Base-by-base conservation (phyloP, 495 filamentous ascomycete species). In the Penicillium macrosclerotiorum region DNA sequence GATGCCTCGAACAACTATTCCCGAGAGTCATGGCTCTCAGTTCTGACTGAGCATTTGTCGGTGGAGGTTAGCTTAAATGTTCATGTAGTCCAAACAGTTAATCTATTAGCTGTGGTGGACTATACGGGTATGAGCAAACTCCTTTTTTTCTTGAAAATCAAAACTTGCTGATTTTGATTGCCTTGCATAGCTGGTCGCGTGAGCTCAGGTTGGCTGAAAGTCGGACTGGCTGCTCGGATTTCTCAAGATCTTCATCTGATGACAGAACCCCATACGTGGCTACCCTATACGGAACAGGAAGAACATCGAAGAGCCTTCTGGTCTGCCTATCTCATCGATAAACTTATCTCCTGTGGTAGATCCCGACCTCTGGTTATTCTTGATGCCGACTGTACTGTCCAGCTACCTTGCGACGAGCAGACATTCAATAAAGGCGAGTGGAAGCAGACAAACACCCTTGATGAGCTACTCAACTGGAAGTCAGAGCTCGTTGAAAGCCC, bases 281-380 rank as follows among this genome's bases (percentile, higher is more conserved):
- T 68, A 1, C 24, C 56, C 3, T 44, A 40, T 22, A 2, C 36
- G 1, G 60, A 68, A n/a, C 64, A 65, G 32, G 64, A 68, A 42
- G 60, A 64, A 30, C 51, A 49, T 14, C 53, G 63, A 7, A 50
- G 61, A 17, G 48, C 52, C 0, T 68, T 68, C 30, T 68, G 64
- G 62, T 65, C 64, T 0, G 44, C 50, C 14, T 68, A 64, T 31
- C 39, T 68, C 0, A 33, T 64, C 5, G 63, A 68, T 20, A 60
- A 59, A 24, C 29, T 68, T 12, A 60, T 61, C 11, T 64, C 63
- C 0, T 63, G 63, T 33, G 63, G 62, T 4, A 50, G 52, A 24
- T 54, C 42, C 1, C 41, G 63, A 14, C 65, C 65, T 5, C 36
- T 60, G 4, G 54, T 53, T 1, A 55, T 68, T 16, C 29, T 49